Percentiles rank a stretch among this genome's conserved stretches.
These are phyloP conservation scores for Apiotrichum domesticum DNA, from an alignment of 1,284 basidiomycete genomes.

Conservation along the genomic window DNA sequence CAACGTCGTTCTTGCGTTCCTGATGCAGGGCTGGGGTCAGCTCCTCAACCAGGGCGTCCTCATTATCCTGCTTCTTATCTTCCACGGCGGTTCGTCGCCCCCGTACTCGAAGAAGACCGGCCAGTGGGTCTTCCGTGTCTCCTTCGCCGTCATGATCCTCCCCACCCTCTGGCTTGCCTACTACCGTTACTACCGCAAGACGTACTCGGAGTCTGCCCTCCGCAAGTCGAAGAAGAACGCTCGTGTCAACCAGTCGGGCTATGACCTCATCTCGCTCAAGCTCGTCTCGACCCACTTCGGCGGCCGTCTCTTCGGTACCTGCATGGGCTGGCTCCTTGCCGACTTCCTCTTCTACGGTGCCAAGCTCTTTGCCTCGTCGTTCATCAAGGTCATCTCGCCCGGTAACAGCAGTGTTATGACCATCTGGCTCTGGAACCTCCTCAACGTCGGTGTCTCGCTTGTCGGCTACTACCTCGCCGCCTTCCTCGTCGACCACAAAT, in stretches of 20 bases:
- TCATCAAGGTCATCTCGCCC: conserved; percentile 51
- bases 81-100: conserved; percentile 44
- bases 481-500: conserved; percentile 55
- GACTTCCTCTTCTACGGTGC: conserved; percentile 53
- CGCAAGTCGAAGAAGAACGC: conserved; percentile 49
- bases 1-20: conserved; percentile 53
- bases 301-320: conserved; percentile 51
- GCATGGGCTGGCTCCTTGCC: conserved; percentile 52
- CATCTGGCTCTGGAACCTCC: conserved; percentile 53
- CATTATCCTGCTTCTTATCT: conserved; percentile 52
- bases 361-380: conserved; percentile 48
- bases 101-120: conserved; percentile 49
- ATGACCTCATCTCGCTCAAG: conserved; percentile 51
- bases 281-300: conserved; percentile 51
- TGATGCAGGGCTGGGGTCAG: conserved; percentile 54
- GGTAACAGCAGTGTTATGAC: conserved; percentile 43
- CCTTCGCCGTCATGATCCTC: conserved; percentile 52
- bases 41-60: conserved; percentile 53
- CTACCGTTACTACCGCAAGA: conserved; percentile 52
- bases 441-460: conserved; percentile 50
- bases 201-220: conserved; percentile 45
- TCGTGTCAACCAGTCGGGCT: conserved; percentile 50
- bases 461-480: conserved; percentile 54
- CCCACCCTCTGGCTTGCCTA: conserved; percentile 54
- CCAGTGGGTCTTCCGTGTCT: conserved; percentile 54